These are phyloP conservation scores for Leccinum truebloodii DNA, from an alignment of 768 basidiomycete species.

Conservation along the genomic window DNA sequence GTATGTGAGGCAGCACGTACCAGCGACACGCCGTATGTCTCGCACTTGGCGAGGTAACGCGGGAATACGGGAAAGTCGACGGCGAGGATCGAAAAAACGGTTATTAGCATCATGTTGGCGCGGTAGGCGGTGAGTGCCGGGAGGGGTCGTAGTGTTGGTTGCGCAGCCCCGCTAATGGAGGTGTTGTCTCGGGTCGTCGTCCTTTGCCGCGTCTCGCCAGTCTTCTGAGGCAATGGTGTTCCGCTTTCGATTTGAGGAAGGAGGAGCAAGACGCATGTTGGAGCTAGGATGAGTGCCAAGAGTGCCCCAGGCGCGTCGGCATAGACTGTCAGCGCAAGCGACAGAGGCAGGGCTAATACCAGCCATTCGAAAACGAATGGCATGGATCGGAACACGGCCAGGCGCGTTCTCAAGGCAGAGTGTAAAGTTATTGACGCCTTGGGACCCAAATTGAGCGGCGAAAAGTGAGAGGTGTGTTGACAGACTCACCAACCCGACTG, in stretches of 20 bases:
- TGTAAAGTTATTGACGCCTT: slow-evolving; percentile 77
- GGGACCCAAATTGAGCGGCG: slow-evolving; percentile 20
- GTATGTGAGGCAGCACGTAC: slow-evolving; percentile 44
- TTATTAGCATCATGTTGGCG: slow-evolving; percentile 95
- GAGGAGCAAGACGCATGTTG: slow-evolving; percentile 45
- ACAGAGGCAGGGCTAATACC: slow-evolving; percentile 72
- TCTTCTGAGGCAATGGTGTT: slow-evolving; percentile 54
- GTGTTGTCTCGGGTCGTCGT: not conserved
- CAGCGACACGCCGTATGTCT: slow-evolving; percentile 90
- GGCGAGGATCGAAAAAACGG: slow-evolving; percentile 85
- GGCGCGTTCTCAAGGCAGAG: slow-evolving; percentile 54
- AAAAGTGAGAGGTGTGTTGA: not conserved
- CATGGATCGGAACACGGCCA: slow-evolving; percentile 38
- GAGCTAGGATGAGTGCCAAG: slow-evolving; percentile 47
- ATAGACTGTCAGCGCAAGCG: slow-evolving; percentile 79
- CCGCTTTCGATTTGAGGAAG: slow-evolving; percentile 44
- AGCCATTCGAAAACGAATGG: slow-evolving; percentile 55
- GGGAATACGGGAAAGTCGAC: slow-evolving; percentile 97
- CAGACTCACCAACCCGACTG: slow-evolving; percentile 58
- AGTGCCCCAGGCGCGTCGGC: slow-evolving; percentile 58
- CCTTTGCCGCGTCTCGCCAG: not conserved
- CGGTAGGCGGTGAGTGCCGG: slow-evolving; percentile 86
- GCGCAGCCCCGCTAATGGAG: not conserved
- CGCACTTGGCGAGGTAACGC: slow-evolving; percentile 84
- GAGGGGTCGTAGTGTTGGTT: slow-evolving; percentile 41